Evolutionary conservation across 1,284 basidiomycete genomes (phyloP), one percentile per base, ranked within the genome.

Genomic region (Sanguinoderma infundibulare): DNA sequence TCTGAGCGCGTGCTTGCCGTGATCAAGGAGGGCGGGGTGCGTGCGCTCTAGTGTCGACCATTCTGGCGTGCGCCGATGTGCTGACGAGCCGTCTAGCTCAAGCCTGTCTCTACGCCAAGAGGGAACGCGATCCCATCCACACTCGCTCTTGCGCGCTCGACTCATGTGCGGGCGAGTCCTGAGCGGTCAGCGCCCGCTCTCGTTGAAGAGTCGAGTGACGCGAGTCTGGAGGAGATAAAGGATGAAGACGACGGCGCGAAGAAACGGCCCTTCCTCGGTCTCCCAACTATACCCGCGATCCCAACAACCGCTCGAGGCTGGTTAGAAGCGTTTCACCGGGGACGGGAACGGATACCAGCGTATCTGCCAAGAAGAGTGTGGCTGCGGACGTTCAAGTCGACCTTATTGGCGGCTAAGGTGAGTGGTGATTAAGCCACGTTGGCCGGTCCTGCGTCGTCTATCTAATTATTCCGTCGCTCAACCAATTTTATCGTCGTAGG

Each of bases 1-100:
- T 88, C 88, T 50, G 90, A 92, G 57, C 85, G 89, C 49, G 88
- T 96, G 5, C 72, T 84, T 14, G 72, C 71, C 30, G 90, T 87
- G 2, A 81, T 93, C 53, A 79, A 82, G 42, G 85, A 89, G 54
- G 90, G 90, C 46, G 83, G 80, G 76, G 90, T 90, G 65, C n/a
- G 82, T 66, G 35, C 36, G 0, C 26, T 17, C 36, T 15, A 6
- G 5, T n/a, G n/a, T n/a, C n/a, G n/a, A n/a, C n/a, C 9, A 1
- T 44, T 46, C 36, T 64, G 57, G 24, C 26, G n/a, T 44, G 20
- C 22, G 15, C 26, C 22, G 38, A 36, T 15, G 15, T 22, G 32
- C 28, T 46, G 6, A 59, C 34, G 8, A 17, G 30, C n/a, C 47
- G 10, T 8, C 17, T 24, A 64, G 51, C 53, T 53, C 49, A 58